phyloP scores from a whole-genome alignment of 768 basidiomycete species.

The Mycena leptocephala region DNA sequence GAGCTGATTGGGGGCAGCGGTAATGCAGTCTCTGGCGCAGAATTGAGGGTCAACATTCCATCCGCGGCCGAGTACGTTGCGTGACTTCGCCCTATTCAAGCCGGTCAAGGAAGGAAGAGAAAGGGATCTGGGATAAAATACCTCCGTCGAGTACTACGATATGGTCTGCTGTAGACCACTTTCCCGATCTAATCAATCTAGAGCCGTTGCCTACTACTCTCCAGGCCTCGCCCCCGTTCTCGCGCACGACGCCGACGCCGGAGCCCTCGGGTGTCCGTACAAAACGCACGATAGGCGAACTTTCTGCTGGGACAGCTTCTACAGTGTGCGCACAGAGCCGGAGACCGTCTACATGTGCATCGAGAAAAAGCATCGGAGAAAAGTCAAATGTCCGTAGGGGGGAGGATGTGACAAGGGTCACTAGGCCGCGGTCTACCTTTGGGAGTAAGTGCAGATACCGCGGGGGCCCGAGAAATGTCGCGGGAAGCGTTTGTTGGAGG shows the following conservation, averaged over 20 bases:
- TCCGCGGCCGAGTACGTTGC: slow-evolving; percentile 72
- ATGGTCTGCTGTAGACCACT: slow-evolving; percentile 73
- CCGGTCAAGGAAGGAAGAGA: background rate
- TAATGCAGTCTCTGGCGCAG: slow-evolving; percentile 58
- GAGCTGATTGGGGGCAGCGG: slow-evolving; percentile 68
- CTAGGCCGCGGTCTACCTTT: slow-evolving; percentile 54
- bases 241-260: slow-evolving; percentile 79
- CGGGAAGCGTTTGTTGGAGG: slow-evolving; percentile 74
- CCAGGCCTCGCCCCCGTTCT: slow-evolving; percentile 78
- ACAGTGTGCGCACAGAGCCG: slow-evolving; percentile 57
- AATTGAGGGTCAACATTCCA: slow-evolving; percentile 68
- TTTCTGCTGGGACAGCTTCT: slow-evolving; percentile 61
- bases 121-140: slow-evolving; percentile 44
- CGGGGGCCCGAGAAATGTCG: slow-evolving; percentile 64
- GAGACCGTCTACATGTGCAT: slow-evolving; percentile 70
- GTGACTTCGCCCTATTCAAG: slow-evolving; percentile 59
- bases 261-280: slow-evolving; percentile 86
- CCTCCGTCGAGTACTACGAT: slow-evolving; percentile 83
- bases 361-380: slow-evolving; percentile 75
- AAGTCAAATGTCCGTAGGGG: slow-evolving; percentile 78
- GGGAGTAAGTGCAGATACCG: slow-evolving; percentile 70
- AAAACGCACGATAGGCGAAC: slow-evolving; percentile 71
- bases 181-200: slow-evolving; percentile 63
- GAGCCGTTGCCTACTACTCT: slow-evolving; percentile 63
- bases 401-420: slow-evolving; percentile 78